Evolutionary conservation across 2,329 filamentous ascomycete species (phyloP), one percentile per base, ranked within the genome.

Genomic region (Septoria linicola): DNA sequence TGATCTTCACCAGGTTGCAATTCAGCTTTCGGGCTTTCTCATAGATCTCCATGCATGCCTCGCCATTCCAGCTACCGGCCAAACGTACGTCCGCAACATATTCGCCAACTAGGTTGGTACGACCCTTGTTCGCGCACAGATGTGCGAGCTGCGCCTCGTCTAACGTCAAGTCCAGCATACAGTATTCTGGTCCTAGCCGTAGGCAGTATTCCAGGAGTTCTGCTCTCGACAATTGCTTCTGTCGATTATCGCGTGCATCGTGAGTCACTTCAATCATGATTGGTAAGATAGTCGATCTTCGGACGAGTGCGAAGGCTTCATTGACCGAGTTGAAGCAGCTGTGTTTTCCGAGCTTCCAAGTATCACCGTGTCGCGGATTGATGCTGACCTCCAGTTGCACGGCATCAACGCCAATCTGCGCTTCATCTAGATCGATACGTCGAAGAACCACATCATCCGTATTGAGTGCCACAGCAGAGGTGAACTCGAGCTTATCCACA

Each of bases 381-480:
- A 48, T 52, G 37, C 48, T 52, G 39, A 59, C 37, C 11, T 79
- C 73, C 3, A 87, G 70, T 61, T 87, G 83, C 25, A 88, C 79
- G 4, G 83, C 84, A 66, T 88, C 85, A 2, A 78, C 80, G 3
- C 82, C 84, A n/a, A 78, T 78, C 53, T 86, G 83, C 16, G 85
- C 68, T 20, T 82, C 79, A 58, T 86, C 82, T 8, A 87, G 76
- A 51, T 87, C 80, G 16, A 84, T 61, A 1, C 76, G 69, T 8
- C 73, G 71, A 1, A 74, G 68, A 1, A 84, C 62, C 2, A 89
- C 68, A 13, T 78, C 76, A 0, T 80, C 80, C 1, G 87, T 67
- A 2, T 80, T 76, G 1, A 88, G 73, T 3, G 81, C 81, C 0
- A 87, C 73, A 4, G 85, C 83, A 61, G 85, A 86, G 0, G 87